A percentile compares a stretch with the other conserved stretches of the same genome.
Conservation (phyloP, 2,329 filamentous ascomycete species). For the Meredithiella fracta region DNA sequence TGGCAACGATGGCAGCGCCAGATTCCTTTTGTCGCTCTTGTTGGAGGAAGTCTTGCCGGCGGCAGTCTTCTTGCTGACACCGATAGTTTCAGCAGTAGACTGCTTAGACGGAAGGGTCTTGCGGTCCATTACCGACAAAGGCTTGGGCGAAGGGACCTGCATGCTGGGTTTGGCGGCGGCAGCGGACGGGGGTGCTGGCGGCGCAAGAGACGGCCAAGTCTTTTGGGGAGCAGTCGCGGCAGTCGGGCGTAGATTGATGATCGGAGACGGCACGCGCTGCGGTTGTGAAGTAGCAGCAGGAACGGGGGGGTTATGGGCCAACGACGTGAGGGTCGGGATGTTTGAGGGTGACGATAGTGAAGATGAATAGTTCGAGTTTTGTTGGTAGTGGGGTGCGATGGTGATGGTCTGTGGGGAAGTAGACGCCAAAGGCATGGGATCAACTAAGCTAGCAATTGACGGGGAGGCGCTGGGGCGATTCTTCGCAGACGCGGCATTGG, state of each 20-base stretch:
- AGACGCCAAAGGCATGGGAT: conserved; percentile 33
- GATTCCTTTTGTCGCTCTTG: conserved; percentile 35
- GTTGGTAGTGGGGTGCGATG: background rate
- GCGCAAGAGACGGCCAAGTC: background rate
- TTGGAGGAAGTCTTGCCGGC: conserved; percentile 19
- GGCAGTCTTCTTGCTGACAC: conserved; percentile 9
- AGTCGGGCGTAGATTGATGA: conserved; percentile 1
- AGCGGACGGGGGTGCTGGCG: background rate
- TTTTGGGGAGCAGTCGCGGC: background rate
- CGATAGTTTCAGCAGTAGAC: background rate
- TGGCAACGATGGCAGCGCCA: conserved; percentile 19
- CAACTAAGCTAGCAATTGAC: conserved; percentile 79
- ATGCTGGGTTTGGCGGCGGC: conserved; percentile 4
- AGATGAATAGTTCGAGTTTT: too few relatives aligned
- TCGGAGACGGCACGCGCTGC: background rate
- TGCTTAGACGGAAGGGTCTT: conserved; percentile 10
- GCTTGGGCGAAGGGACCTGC: conserved; percentile 12
- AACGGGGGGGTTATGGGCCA: background rate
- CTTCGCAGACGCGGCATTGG: conserved; percentile 18
- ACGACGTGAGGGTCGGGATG: background rate
- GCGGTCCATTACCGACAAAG: conserved; percentile 13
- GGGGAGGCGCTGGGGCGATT: conserved; percentile 77
- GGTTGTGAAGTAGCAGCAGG: background rate
- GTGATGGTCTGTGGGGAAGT: background rate
- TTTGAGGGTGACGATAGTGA: too few relatives aligned